Evolutionary conservation across 306 rosid genomes (phyloP).

Genomic region (Pterocarpus macrocarpus): DNA sequence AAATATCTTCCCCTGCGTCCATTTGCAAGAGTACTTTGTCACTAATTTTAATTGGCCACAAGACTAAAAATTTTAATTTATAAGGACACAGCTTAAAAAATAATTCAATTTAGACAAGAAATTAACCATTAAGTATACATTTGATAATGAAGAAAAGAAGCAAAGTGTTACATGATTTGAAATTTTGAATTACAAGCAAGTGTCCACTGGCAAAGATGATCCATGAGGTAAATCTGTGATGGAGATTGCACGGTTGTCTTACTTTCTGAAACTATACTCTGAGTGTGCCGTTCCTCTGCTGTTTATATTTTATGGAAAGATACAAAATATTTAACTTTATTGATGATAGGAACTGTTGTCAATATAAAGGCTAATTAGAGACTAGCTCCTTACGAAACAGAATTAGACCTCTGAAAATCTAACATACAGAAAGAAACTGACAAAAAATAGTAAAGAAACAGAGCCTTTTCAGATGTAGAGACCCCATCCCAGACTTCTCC

Average conservation of each 20-base stretch:
- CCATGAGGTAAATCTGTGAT: slow-evolving; percentile 9
- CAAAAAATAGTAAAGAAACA: neutral
- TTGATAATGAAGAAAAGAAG: slow-evolving; percentile 22
- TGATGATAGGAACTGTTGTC: neutral
- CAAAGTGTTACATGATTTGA: neutral
- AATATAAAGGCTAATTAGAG: neutral
- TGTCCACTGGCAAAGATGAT: slow-evolving; percentile 14
- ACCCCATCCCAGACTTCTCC: neutral
- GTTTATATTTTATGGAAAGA: slow-evolving; percentile 13
- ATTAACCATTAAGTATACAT: neutral
- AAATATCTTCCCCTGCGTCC: neutral
- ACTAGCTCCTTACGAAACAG: neutral
- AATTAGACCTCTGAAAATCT: neutral
- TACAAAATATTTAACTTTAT: neutral
- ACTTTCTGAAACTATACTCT: slow-evolving; percentile 11
- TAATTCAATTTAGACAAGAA: slow-evolving; percentile 35
- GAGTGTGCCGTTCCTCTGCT: neutral
- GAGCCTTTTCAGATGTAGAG: neutral
- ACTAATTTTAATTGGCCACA: slow-evolving; percentile 30
- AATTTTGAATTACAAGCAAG: slow-evolving; percentile 29
- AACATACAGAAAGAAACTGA: neutral
- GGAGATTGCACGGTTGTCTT: slow-evolving; percentile 17
- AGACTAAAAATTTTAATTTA: neutral
- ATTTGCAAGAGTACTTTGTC: slow-evolving; percentile 5
- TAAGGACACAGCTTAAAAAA: slow-evolving; percentile 28